Evolutionary conservation across 2,329 filamentous ascomycete species (phyloP).

Genomic region (Periconia sp.): DNA sequence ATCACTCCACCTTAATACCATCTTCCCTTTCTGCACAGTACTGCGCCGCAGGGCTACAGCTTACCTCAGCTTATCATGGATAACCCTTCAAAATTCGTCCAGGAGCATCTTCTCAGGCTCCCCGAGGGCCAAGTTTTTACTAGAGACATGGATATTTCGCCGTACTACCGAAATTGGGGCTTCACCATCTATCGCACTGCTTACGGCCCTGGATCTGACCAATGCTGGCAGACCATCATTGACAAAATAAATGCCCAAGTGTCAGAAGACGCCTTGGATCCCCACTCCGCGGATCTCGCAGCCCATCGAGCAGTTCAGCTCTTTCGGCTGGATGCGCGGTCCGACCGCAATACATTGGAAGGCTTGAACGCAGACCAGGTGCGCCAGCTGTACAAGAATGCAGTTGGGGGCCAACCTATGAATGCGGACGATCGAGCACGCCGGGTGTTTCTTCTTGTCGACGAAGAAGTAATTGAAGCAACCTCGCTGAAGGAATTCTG

Average conservation of each 20-base stretch:
- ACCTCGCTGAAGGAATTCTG: too few species aligned
- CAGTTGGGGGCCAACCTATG: constrained; percentile 12
- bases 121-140: too few species aligned
- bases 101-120: too few species aligned
- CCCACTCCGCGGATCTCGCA: constrained; percentile 2
- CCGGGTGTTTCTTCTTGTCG: constrained; percentile 10
- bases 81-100: too few species aligned
- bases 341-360: constrained; percentile 8
- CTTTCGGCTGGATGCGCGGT: constrained; percentile 17
- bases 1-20: too few species aligned
- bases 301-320: constrained; percentile 11
- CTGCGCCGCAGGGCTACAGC: too few species aligned
- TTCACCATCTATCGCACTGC: constrained; percentile 19
- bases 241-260: constrained; percentile 9
- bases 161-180: constrained; percentile 9
- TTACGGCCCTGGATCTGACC: constrained; percentile 12
- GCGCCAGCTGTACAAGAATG: constrained; percentile 12
- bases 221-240: constrained; percentile 16
- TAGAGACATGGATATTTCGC: background rate
- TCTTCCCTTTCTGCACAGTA: too few species aligned
- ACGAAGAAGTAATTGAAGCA: constrained; percentile 9
- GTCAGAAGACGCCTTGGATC: background rate
- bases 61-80: too few species aligned
- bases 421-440: constrained; percentile 7
- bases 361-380: constrained; percentile 14